Percentiles rank a stretch among this genome's conserved stretches.
Conservation (phyloP, 441 rosid genomes). For the Eruca vesicaria region DNA sequence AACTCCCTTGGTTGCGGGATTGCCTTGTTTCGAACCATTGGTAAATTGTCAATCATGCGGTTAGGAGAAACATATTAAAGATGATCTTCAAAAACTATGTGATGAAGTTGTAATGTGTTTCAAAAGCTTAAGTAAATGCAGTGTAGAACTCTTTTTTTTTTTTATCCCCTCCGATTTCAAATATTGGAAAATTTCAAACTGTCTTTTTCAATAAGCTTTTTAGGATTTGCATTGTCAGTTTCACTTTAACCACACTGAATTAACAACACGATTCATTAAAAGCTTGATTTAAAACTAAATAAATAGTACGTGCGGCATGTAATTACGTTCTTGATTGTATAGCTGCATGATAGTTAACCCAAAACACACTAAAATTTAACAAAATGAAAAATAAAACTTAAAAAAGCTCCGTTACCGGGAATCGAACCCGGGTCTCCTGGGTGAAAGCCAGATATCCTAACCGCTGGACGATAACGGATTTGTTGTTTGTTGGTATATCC, state of each 20-base stretch:
- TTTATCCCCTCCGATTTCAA: neutral
- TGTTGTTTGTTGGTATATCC: neutral
- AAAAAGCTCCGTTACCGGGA: constrained; percentile 59
- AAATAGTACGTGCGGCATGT: neutral
- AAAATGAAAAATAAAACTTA: neutral
- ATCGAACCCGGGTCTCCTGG: constrained; percentile 86
- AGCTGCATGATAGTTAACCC: neutral
- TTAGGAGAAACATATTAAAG: constrained; percentile 6
- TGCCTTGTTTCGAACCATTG: constrained; percentile 9
- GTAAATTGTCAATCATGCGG: constrained; percentile 7
- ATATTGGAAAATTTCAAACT: neutral
- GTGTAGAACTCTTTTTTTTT: neutral
- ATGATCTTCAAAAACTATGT: neutral
- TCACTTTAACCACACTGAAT: neutral
- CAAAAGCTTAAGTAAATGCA: constrained; percentile 22
- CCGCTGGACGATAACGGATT: constrained; percentile 75
- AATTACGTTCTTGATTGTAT: neutral
- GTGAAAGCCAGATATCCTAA: constrained; percentile 83
- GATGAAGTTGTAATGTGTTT: constrained; percentile 12
- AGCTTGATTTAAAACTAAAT: neutral
- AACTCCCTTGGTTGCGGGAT: neutral
- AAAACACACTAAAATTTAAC: neutral
- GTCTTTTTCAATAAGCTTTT: neutral
- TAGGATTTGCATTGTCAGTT: neutral
- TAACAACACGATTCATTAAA: neutral